Conservation (phyloP, 768 basidiomycete genomes). For the Auricularia heimuer region DNA sequence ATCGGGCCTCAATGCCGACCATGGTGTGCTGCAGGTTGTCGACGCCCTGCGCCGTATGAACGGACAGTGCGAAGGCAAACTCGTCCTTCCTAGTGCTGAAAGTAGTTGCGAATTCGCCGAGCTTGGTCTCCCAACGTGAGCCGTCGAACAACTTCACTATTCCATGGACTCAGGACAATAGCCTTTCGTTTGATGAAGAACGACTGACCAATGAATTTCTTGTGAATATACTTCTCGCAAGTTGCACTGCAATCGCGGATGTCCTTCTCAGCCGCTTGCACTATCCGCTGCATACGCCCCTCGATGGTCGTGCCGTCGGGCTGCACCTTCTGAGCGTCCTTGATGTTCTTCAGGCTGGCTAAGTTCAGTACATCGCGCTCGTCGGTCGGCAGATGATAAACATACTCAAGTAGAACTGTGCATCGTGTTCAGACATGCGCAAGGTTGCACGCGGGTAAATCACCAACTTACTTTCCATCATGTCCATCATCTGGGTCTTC, state of each 20-base stretch:
- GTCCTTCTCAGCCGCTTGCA: slow-evolving; percentile 26
- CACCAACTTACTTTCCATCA: slow-evolving; percentile 1
- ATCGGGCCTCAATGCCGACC: slow-evolving; percentile 25
- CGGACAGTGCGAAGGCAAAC: slow-evolving; percentile 26
- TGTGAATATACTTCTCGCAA: slow-evolving; percentile 39
- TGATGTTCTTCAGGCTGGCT: slow-evolving; percentile 22
- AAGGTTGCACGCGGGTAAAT: neutral
- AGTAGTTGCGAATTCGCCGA: slow-evolving; percentile 15
- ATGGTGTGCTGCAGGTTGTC: slow-evolving; percentile 10
- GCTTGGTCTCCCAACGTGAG: slow-evolving; percentile 18
- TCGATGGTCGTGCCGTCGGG: slow-evolving; percentile 26
- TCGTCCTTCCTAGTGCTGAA: slow-evolving; percentile 26
- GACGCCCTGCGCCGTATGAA: slow-evolving; percentile 26
- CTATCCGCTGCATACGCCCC: slow-evolving; percentile 21
- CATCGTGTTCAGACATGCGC: neutral
- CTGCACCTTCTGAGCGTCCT: slow-evolving; percentile 17
- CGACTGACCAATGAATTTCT: slow-evolving; percentile 27
- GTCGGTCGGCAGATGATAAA: neutral
- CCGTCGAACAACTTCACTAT: slow-evolving; percentile 16
- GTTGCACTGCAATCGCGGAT: slow-evolving; percentile 34
- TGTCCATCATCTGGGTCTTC: slow-evolving; percentile 3
- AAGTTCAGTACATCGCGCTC: neutral
- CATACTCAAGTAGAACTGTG: neutral
- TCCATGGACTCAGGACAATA: too few relatives aligned
- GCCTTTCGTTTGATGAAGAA: neutral